A percentile compares a stretch with the other conserved stretches of the same genome.
phyloP scores from a whole-genome alignment of 176 grass and related monocot genomes.

The Tuctoria greenei region DNA sequence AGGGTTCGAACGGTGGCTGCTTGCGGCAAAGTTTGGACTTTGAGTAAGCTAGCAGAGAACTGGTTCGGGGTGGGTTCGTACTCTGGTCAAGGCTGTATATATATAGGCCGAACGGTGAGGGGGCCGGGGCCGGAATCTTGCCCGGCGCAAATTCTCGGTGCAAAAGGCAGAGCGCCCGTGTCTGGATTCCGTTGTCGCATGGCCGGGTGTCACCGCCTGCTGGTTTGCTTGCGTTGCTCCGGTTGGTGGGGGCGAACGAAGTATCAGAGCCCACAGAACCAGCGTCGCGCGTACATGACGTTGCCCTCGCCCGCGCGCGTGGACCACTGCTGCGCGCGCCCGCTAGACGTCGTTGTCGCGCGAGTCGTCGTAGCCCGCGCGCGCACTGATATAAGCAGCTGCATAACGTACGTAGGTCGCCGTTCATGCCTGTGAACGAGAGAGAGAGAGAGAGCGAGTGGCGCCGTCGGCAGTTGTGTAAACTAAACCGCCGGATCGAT shows the following conservation, averaged over 20 bases:
- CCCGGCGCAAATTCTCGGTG: not conserved
- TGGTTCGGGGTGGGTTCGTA: conserved; percentile 2
- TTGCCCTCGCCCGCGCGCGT: not conserved
- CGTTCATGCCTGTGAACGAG: not conserved
- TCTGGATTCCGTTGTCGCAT: conserved; percentile 33
- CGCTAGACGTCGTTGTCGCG: not conserved
- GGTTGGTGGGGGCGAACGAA: not conserved
- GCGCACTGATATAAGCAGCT: not conserved
- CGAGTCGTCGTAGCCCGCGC: not conserved
- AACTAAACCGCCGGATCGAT: not conserved
- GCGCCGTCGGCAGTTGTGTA: not conserved
- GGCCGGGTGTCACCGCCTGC: not conserved
- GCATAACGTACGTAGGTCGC: not conserved
- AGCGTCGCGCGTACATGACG: not conserved
- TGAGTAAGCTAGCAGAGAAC: not conserved
- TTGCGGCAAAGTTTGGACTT: not conserved
- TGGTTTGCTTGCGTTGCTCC: not conserved
- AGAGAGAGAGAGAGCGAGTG: not conserved
- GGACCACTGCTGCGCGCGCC: not conserved
- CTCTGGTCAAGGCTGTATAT: conserved; percentile 21
- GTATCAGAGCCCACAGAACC: not conserved
- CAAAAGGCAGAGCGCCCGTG: conserved; percentile 6
- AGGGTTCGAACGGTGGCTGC: not conserved
- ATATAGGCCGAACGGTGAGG: conserved; percentile 33
- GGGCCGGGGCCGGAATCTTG: conserved; percentile 24